Base-by-base conservation (phyloP, 2,329 filamentous ascomycete species). In the Orbilia javanica region DNA sequence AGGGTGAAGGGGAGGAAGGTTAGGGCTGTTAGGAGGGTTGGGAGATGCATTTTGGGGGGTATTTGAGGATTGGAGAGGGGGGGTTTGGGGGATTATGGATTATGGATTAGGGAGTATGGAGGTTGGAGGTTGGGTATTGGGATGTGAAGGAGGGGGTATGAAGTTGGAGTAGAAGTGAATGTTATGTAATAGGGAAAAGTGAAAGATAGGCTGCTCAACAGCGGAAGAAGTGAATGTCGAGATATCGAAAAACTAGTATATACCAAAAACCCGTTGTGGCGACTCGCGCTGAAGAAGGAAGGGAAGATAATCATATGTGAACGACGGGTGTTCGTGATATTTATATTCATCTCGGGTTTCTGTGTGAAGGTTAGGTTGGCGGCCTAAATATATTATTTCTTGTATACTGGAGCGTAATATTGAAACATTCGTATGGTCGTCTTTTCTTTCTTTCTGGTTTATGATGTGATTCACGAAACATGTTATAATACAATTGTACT, bases 221-320 rank as follows among this genome's bases (percentile, higher is more conserved):
- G 74, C 29, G 15, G 39, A 53, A 15, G 63, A 69, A 76, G 22
- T 48, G 72, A 67, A 74, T 62, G 29, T 62, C 1, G 0, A 34
- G 42, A 20, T 18, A 7, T 44, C 36, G n/a, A 36, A 36, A 39
- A 39, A 15, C 7, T 15, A 39, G 34, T n/a, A n/a, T n/a, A 39
- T 50, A 11, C 27, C 29, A 71, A 60, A 57, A 25, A 75, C 66
- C 10, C 8, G 48, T 75, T 44, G 42, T 48, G 52, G 68, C 72
- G 72, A 65, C 72, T 76, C 6, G 72, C 72, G 72, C 72, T 76
- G 55, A 22, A 36, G 55, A 69, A 22, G 27, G 36, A 76, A 68
- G n/a, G 64, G 31, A 42, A 65, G 18, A 53, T 34, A 4, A 44
- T 60, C n/a, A 13, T n/a, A 36, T 25, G 22, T 1, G 8, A 53